phyloP scores from a whole-genome alignment of 2,329 filamentous ascomycete species.

The Claviceps pusilla region DNA sequence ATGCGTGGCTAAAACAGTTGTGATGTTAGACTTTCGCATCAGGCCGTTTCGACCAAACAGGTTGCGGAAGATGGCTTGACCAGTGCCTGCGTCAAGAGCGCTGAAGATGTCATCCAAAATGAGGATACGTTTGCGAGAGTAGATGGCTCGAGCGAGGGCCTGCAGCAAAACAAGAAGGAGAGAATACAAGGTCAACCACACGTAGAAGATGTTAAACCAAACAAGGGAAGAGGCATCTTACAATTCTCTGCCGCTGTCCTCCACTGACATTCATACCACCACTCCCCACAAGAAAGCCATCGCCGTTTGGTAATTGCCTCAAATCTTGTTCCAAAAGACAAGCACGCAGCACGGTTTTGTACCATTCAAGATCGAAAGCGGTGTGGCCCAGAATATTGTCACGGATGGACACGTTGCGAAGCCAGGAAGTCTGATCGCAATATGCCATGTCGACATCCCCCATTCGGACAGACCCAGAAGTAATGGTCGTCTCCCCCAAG shows the following conservation, averaged over 20 bases:
- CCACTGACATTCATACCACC: conserved; percentile 12
- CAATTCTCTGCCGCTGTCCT: conserved; percentile 14
- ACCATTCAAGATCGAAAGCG: conserved; percentile 4
- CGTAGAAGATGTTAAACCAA: not conserved
- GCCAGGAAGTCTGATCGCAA: conserved; percentile 11
- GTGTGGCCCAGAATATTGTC: conserved; percentile 8
- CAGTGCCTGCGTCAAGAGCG: conserved; percentile 48
- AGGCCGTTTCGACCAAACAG: not conserved
- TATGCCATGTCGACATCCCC: conserved; percentile 4
- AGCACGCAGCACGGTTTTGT: conserved; percentile 30
- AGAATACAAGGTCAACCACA: not conserved
- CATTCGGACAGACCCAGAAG: not conserved
- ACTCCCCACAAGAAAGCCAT: conserved; percentile 9
- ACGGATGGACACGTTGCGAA: conserved; percentile 8
- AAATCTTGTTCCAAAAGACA: conserved; percentile 67
- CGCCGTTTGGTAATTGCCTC: conserved; percentile 8
- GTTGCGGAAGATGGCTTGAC: not conserved
- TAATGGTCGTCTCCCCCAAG: too few species aligned
- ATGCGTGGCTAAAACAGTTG: not conserved
- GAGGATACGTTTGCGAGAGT: conserved; percentile 77
- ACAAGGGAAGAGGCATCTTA: conserved; percentile 3
- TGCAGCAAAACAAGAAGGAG: conserved; percentile 17
- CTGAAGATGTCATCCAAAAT: conserved; percentile 78
- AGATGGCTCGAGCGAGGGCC: conserved; percentile 80
- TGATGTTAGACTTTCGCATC: not conserved